Base-by-base conservation (phyloP, 345 rosid genomes). In the Aegle marmelos region DNA sequence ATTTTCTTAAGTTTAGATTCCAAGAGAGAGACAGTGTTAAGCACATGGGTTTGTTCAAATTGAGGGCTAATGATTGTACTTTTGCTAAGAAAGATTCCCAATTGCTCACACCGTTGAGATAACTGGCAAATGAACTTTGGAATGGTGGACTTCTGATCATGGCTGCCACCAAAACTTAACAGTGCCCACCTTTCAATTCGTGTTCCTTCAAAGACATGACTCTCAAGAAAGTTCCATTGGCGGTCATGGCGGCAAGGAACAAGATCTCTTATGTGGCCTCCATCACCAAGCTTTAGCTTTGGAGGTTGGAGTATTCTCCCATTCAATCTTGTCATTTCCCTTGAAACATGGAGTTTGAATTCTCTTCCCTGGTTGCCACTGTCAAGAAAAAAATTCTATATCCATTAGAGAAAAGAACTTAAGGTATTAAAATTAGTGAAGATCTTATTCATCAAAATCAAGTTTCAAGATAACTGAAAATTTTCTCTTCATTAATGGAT, bases 281-380 rank as follows among this genome's bases (percentile, higher is more conserved):
- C 89, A 58, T 85, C 89, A 41, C 97, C 97, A 65, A 93, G 99
- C 83, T 87, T 95, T 30, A 95, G 94, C 89, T 92, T 95, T 33
- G 99, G 99, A 78, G 99, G 98, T 66, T 88, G 92, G 59, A 95
- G 94, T 72, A 93, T 80, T 87, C 99, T 91, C 79, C 99, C 98
- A 1, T 86, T 89, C 73, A 95, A 80, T 77, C 87, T 79, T 72
- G 98, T 91, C 99, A 95, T 95, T 76, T 91, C 97, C 76, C 86
- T 90, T 2, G 97, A 91, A 63, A 95, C 79, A 58, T 90, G 85
- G 50, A 95, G 92, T 59, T 88, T 89, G 88, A 95, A 95, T 58
- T 91, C 99, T 76, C 82, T 87, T 22, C 81, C 86, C 79, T 88
- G 92, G 71, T 89, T 86, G 73, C 92, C 94, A 71, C 99, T 95